Base-by-base conservation (phyloP, 2,329 filamentous ascomycete species). In the Trichoderma sp. region DNA sequence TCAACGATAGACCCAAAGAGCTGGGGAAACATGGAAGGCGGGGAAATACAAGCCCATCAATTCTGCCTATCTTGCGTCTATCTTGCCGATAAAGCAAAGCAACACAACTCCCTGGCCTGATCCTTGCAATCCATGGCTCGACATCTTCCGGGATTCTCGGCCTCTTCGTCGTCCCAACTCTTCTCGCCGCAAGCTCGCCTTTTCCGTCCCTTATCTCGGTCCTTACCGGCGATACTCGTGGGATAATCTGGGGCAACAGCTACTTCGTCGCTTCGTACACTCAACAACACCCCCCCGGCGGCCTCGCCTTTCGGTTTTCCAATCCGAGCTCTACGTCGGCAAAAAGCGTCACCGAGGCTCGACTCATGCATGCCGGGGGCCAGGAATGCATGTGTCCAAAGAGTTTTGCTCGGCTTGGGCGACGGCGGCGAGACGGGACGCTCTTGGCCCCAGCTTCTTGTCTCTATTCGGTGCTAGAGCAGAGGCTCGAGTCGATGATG, bases 21-120 rank as follows among this genome's bases (percentile, higher is more conserved):
- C 61, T 57, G 51, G 61, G 51, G 61, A 39, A 39, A 39, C 12
- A 39, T 39, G 34, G 34, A 63, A 63, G 50, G 61, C 51, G 61
- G 61, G 61, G 61, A 63, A 57, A 63, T 62, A 62, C 59, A 54
- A 28, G n/a, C 26, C n/a, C 28, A 39, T 9, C 61, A 17, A 63
- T 57, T 63, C 61, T 63, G 44, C 61, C 59, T 62, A 62, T 62
- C 59, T 62, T 41, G 51, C 60, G 44, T 52, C 59, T 62, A 62
- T 62, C 59, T 62, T 48, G 51, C 60, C 51, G 51, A 63, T 56
- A 63, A 56, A 47, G 47, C 39, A 26, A 39, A 5, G 34, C 34
- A 39, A 39, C 12, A 12, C 34, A 39, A 5, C 34, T 55, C 19
- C 43, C 45, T 61, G 48, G 17, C 17, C 47, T 21, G 59, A 62